Conservation (phyloP, 306 rosid species). For the Corylus americana region DNA sequence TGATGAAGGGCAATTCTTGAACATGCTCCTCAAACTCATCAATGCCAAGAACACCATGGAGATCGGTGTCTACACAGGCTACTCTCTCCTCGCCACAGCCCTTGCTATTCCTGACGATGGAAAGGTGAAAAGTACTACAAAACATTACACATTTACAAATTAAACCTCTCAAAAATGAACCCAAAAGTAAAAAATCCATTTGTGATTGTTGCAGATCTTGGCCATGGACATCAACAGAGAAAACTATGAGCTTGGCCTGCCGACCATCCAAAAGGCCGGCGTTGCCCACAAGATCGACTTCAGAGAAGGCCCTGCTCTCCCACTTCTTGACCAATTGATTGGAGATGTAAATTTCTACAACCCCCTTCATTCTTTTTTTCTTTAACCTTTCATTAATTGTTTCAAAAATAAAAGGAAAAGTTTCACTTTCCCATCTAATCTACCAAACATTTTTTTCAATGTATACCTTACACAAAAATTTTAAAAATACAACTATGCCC, state of each 20-base stretch:
- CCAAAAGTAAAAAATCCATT: neutral
- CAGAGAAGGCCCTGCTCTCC: slow-evolving; percentile 97
- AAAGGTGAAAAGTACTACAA: slow-evolving; percentile 44
- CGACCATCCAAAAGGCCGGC: slow-evolving; percentile 72
- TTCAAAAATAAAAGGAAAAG: neutral
- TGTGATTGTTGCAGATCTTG: slow-evolving; percentile 54
- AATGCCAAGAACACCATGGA: slow-evolving; percentile 97
- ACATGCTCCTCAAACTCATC: slow-evolving; percentile 82
- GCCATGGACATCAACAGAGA: slow-evolving; percentile 95
- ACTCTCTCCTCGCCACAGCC: slow-evolving; percentile 93
- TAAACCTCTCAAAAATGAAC: neutral
- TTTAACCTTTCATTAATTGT: neutral
- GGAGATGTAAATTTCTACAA: slow-evolving; percentile 51
- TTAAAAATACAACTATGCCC: too few relatives aligned
- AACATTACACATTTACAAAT: neutral
- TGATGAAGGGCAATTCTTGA: slow-evolving; percentile 91
- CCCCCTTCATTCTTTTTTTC: neutral
- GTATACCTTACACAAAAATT: too few relatives aligned
- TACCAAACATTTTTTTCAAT: too few relatives aligned
- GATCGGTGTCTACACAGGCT: slow-evolving; percentile 94
- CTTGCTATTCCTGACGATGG: slow-evolving; percentile 93
- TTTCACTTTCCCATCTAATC: too few relatives aligned
- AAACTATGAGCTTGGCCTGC: slow-evolving; percentile 83
- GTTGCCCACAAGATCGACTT: slow-evolving; percentile 88
- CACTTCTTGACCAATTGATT: slow-evolving; percentile 67